Base-by-base conservation (phyloP, 257 asterid genomes). In the Marsdenia floribunda region DNA sequence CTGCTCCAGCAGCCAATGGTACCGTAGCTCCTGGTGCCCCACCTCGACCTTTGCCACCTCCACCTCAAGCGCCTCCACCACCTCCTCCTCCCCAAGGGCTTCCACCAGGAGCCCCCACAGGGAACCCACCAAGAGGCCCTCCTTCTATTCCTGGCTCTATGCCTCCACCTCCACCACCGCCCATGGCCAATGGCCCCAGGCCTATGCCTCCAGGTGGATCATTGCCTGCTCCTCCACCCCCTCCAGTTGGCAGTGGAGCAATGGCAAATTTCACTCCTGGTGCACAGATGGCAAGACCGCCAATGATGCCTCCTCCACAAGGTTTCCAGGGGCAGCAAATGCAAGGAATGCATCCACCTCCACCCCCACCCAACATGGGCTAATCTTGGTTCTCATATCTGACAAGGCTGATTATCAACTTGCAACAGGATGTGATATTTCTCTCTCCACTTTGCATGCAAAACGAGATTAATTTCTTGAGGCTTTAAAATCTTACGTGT, bases 171-270 rank as follows among this genome's bases (percentile, higher is more conserved):
- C 86, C 80, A 1, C 91, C 98, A 44, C 97, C 96, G 24, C 88
- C 93, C 49, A 78, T 85, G 88, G 84, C 70, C 55, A 92, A 88
- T 73, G 98, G 95, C 58, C 97, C 97, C 1, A 88, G 97, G 86
- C 97, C 98, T 63, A 91, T 91, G 97, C 98, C 97, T n/a, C 97
- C 96, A 0, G 98, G 97, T 68, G 97, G 97, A 46, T 86, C 87
- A 73, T 73, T 92, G 75, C 97, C 98, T 37, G 96, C 97, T 35
- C 98, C 98, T 6, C 98, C 97, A 29, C 99, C 97, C n/a, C 97
- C 97, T 19, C 86, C 92, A 21, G 85, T 81, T 21, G 91, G 95
- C 49, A 65, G 89, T 78, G 96, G 93, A 69, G 79, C 93, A 6
- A 92, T 90, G 96, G 77, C 93, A 21, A 90, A 92, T 79, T 92